These are phyloP conservation scores for Pestalotiopsis sp. DNA, from an alignment of 2,329 filamentous ascomycete genomes.

Conservation along the genomic window DNA sequence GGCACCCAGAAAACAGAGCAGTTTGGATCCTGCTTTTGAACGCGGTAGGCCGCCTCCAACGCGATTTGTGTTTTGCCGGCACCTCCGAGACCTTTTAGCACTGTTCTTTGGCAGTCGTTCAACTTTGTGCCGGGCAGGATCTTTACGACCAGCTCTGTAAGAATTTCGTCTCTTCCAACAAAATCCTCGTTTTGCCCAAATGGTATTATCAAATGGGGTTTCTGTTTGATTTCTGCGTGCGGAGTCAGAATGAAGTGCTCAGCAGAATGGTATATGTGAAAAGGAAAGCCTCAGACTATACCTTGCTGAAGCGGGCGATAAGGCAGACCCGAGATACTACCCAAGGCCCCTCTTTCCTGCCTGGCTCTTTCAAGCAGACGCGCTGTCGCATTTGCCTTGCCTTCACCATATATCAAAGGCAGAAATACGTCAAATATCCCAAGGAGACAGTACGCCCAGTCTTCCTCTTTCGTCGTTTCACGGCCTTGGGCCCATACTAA, in stretches of 20 bases:
- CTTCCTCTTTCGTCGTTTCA: background rate
- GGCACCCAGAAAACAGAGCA: conserved; percentile 45
- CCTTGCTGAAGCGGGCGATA: too few species aligned
- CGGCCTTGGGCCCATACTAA: background rate
- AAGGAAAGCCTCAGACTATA: too few species aligned
- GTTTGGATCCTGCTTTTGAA: conserved; percentile 25
- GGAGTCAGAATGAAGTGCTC: too few species aligned
- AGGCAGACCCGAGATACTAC: too few species aligned
- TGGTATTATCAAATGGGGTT: too few species aligned
- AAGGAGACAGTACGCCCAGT: background rate
- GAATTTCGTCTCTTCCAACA: background rate
- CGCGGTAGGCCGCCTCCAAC: conserved; percentile 34
- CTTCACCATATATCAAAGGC: background rate
- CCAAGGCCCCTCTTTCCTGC: too few species aligned
- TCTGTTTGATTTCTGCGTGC: too few species aligned
- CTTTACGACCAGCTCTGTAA: background rate
- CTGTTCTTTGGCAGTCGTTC: conserved; percentile 27
- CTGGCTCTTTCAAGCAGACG: too few species aligned
- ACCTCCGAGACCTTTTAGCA: conserved; percentile 35
- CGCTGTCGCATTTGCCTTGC: background rate
- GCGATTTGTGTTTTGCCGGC: conserved; percentile 43
- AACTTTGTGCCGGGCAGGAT: background rate
- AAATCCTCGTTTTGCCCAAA: background rate
- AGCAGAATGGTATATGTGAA: too few species aligned
- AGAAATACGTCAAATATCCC: background rate